Evolutionary conservation across 2,329 filamentous ascomycete species (phyloP), one percentile per base, ranked within the genome.

Genomic region (Dactylellina sp.): DNA sequence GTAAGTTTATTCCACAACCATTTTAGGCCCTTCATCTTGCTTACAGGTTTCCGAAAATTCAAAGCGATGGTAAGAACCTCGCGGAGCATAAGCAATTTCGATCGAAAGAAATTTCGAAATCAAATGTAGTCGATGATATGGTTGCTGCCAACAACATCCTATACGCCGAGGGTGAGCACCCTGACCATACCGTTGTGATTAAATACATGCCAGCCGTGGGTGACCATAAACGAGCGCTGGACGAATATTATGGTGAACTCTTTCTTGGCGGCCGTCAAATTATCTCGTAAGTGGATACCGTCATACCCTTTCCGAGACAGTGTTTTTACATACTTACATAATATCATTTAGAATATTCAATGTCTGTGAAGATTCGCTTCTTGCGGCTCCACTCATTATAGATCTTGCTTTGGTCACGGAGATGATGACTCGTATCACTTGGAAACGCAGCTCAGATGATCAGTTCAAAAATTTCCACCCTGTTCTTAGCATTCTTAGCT

Each of bases 161-260:
- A 65, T 99, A 99, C 86, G 88, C 90, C 83, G 85, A 91, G 79
- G 93, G 89, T 78, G 95, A 99, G 84, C 93, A 98, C 82, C 95
- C 95, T 1, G 93, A 99, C 81, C 95, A 99, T 85, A 96, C 92
- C 72, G 95, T 99, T 72, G 95, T 99, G 79, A 99, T 99, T 89
- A 99, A 99, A 88, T 99, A 99, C 86, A 97, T 99, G 93, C 95
- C 95, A 37, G 92, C 93, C 76, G 95, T 99, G 53, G 95, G 95
- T 76, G 95, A 99, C 84, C 96, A 97, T 87, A 99, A 99, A 89
- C 93, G 95, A 81, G 95, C 95, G 62, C 87, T 99, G 62, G 95
- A 99, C 80, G 95, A 99, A 86, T 99, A 99, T 87, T 97, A 97
- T 79, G 95, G 93, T 64, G 94, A 99, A 86, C 98, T 99, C 83